Percentiles rank a stretch among this genome's conserved stretches.
Conservation (phyloP, 805 yeast species). For the Saccharomyces kudriavzevii region DNA sequence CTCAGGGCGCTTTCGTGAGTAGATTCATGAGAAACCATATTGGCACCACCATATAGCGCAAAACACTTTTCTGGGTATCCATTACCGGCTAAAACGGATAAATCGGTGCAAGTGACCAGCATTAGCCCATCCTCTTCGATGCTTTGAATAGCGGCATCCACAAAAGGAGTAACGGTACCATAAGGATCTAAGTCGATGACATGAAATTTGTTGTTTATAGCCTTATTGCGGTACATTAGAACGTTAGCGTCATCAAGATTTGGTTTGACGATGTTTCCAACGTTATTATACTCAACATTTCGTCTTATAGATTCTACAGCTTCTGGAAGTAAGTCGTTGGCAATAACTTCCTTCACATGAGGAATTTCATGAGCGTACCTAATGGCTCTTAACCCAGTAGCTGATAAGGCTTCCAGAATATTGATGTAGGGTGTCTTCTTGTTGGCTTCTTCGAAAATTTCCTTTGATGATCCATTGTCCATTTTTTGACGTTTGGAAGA, state of each 20-base stretch:
- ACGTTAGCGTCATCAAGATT: conserved; percentile 88
- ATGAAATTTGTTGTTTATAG: conserved; percentile 49
- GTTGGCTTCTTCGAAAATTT: background rate
- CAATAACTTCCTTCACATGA: conserved; percentile 59
- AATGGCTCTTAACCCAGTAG: conserved; percentile 90
- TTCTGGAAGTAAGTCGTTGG: conserved; percentile 79
- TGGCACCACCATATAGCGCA: conserved; percentile 89
- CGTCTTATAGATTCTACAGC: conserved; percentile 77
- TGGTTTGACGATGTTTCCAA: conserved; percentile 48
- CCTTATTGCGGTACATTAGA: conserved; percentile 51
- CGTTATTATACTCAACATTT: conserved; percentile 61
- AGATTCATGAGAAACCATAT: conserved; percentile 67
- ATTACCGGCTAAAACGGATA: conserved; percentile 90
- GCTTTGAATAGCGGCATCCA: conserved; percentile 82
- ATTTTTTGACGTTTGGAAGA: conserved; percentile 24
- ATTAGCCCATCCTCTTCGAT: conserved; percentile 79
- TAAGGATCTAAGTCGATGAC: conserved; percentile 94
- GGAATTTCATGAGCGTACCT: conserved; percentile 91
- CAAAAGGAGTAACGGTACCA: conserved; percentile 93
- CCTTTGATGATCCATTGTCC: conserved; percentile 19
- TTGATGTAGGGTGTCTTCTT: conserved; percentile 42
- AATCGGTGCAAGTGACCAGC: conserved; percentile 90
- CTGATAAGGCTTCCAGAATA: conserved; percentile 84
- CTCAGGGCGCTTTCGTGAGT: conserved; percentile 92
- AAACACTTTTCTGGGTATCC: conserved; percentile 96